Conservation (phyloP, 108 stramenopile genomes). For the Hondaea fermentalgiana region DNA sequence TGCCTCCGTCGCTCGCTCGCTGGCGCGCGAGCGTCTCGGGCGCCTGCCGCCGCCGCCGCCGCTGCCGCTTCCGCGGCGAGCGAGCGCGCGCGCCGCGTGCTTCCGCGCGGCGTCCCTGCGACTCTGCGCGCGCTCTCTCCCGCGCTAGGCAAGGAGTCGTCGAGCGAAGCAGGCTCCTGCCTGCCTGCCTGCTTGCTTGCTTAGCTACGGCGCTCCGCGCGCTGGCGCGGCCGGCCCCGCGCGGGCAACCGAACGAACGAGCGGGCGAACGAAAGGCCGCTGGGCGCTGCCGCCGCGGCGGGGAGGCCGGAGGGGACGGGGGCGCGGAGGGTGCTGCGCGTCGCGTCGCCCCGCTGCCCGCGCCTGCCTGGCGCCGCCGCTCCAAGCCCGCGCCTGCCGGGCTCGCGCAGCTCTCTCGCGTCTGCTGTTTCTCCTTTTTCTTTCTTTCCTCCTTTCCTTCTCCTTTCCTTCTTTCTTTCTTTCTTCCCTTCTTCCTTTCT, state of each 20-base stretch:
- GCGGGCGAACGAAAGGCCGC: neutral
- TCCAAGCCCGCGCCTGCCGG: neutral
- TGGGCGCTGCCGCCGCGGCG: neutral
- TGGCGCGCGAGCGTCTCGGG: neutral
- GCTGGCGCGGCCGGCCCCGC: neutral
- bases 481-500: too few relatives aligned
- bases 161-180: neutral
- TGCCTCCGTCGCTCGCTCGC: neutral
- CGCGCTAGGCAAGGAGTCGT: neutral
- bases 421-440: neutral
- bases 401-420: neutral
- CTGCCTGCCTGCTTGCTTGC: neutral
- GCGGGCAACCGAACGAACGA: neutral
- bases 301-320: neutral
- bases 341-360: neutral
- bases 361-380: neutral
- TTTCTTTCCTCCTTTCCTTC: neutral
- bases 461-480: neutral
- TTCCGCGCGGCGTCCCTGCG: neutral
- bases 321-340: neutral
- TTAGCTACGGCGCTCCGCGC: neutral
- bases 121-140: neutral
- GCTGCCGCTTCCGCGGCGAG: neutral
- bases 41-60: neutral
- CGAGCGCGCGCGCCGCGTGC: neutral